phyloP scores from a whole-genome alignment of 176 grass and related monocot species.

The Puya raimondii region DNA sequence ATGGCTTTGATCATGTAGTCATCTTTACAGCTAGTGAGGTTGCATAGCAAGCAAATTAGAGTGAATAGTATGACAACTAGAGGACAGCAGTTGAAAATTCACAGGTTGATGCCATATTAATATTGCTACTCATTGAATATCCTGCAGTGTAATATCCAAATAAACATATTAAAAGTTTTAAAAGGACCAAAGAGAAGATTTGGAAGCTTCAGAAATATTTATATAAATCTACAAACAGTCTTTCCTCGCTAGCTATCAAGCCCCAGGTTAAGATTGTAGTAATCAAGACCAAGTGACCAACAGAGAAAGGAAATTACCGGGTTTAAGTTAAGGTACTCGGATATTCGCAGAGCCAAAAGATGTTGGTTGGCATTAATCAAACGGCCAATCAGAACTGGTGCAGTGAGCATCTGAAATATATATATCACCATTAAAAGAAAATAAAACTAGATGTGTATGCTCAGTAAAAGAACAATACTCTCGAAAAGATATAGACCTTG shows the following conservation, averaged over 20 bases:
- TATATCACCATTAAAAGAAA: neutral
- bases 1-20: no score
- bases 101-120: neutral
- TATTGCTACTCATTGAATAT: neutral
- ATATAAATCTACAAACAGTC: neutral
- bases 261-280: neutral
- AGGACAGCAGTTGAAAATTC: no score
- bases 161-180: no score
- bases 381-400: conserved; percentile 72
- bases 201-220: no score
- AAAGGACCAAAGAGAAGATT: no score
- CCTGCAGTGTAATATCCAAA: no score
- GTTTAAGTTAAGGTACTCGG: conserved; percentile 82
- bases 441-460: conserved; percentile 7
- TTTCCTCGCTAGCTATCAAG: neutral
- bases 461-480: conserved; percentile 20
- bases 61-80: no score
- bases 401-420: conserved; percentile 65
- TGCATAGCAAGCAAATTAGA: no score
- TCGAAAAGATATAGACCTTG: conserved; percentile 47
- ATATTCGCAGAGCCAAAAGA: conserved; percentile 86
- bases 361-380: conserved; percentile 86
- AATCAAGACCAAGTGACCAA: neutral
- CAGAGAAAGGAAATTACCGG: conserved; percentile 49
- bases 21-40: no score